A percentile compares a stretch with the other conserved stretches of the same genome.
These are phyloP conservation scores for Orbilia ellipsospora DNA, from an alignment of 2,329 filamentous ascomycete species.

Conservation along the genomic window DNA sequence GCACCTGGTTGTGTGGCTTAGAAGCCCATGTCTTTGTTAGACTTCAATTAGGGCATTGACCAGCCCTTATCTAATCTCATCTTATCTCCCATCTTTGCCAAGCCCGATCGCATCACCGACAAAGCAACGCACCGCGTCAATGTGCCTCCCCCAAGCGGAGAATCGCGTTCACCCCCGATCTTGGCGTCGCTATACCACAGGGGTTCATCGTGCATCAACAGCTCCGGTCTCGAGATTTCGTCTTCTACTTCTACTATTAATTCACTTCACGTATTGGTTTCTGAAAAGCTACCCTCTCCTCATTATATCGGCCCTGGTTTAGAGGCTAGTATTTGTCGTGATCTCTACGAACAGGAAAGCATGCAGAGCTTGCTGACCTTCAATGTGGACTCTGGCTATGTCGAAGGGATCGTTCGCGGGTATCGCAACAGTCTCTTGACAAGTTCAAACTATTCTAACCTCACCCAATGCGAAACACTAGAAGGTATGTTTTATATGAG, in stretches of 20 bases:
- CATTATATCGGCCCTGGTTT: neutral
- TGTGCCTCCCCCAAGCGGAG: too few species aligned
- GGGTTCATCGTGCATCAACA: too few species aligned
- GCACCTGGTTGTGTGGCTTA: too few species aligned
- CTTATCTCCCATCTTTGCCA: neutral
- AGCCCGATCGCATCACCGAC: too few species aligned
- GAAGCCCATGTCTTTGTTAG: neutral
- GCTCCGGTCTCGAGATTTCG: too few species aligned
- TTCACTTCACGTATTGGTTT: too few species aligned
- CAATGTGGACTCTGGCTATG: slow-evolving; percentile 94
- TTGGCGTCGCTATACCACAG: too few species aligned
- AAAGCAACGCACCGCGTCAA: too few species aligned
- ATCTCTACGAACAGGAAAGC: neutral
- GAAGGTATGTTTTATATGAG: slow-evolving; percentile 73
- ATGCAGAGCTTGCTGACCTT: slow-evolving; percentile 91
- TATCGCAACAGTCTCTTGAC: slow-evolving; percentile 95
- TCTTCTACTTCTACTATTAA: too few species aligned
- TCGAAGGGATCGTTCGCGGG: slow-evolving; percentile 96
- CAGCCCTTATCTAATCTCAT: slow-evolving; percentile 49
- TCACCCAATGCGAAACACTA: slow-evolving; percentile 97
- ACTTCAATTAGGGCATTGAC: slow-evolving; percentile 26
- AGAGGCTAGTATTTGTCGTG: neutral
- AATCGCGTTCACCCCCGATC: too few species aligned
- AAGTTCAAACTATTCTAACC: slow-evolving; percentile 88
- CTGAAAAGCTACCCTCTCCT: too few species aligned